phyloP scores from a whole-genome alignment of 306 rosid species.

The Gynostemma pentaphyllum region DNA sequence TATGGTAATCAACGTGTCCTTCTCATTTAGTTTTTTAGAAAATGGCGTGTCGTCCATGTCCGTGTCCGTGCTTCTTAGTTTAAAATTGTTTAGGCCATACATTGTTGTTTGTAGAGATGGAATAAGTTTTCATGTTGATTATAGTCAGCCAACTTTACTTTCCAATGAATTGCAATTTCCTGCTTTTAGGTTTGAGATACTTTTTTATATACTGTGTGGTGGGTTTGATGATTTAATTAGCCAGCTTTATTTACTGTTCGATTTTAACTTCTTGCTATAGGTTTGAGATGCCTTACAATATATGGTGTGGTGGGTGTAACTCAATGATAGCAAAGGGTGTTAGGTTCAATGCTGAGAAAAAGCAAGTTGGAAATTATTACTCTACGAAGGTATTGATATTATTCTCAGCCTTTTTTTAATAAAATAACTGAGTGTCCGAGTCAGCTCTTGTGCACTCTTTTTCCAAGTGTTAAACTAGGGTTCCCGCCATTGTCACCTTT shows the following conservation, averaged over 20 bases:
- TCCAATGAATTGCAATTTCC: background rate
- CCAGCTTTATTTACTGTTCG: background rate
- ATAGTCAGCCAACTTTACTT: background rate
- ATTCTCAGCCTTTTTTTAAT: background rate
- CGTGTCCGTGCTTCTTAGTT: too few species aligned
- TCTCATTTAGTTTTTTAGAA: too few species aligned
- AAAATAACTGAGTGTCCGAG: too few species aligned
- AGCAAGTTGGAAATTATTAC: conserved; percentile 89
- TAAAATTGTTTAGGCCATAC: too few species aligned
- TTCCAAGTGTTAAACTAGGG: too few species aligned
- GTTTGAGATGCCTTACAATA: conserved; percentile 91
- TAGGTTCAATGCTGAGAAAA: conserved; percentile 90
- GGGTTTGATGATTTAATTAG: conserved; percentile 21
- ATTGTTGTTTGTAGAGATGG: too few species aligned
- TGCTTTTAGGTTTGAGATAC: conserved; percentile 90
- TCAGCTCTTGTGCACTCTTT: too few species aligned
- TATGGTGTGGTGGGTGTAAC: conserved; percentile 98
- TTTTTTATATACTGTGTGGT: conserved; percentile 82
- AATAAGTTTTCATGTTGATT: too few species aligned
- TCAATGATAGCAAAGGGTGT: conserved; percentile 98
- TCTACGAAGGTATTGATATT: conserved; percentile 83
- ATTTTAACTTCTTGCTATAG: conserved; percentile 19
- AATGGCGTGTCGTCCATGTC: too few species aligned
- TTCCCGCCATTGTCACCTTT: too few species aligned
- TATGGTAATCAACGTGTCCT: too few species aligned